A percentile compares a stretch with the other conserved stretches of the same genome.
These are phyloP conservation scores for Pseudocercospora eumusae DNA, from an alignment of 2,329 filamentous ascomycete genomes.

Conservation along the genomic window DNA sequence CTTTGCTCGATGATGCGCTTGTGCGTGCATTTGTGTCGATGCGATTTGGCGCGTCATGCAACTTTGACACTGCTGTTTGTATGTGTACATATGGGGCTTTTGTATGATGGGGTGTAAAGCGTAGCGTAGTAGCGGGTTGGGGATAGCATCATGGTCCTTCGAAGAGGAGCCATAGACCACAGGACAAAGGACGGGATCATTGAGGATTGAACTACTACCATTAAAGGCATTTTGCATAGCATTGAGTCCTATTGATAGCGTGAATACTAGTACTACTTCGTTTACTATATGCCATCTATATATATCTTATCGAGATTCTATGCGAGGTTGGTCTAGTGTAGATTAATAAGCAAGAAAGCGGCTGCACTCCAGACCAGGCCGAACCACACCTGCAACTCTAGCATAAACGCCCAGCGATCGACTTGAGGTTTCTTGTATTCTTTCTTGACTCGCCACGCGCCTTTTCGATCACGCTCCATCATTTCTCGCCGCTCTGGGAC, in stretches of 20 bases:
- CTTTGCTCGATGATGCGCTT: slow-evolving; percentile 51
- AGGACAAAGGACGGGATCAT: not conserved
- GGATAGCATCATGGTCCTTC: not conserved
- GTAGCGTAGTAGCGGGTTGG: not conserved
- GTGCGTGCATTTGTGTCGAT: not conserved
- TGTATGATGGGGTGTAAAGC: not conserved
- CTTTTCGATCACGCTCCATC: no score
- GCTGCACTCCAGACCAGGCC: no score
- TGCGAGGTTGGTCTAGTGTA: no score
- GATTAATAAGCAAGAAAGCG: no score
- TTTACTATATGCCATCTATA: no score
- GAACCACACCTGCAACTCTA: no score
- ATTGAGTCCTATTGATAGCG: not conserved
- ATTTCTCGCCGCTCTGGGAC: no score
- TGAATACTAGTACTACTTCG: not conserved
- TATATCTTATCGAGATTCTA: no score
- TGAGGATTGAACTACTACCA: not conserved
- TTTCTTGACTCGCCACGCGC: no score
- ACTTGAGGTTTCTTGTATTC: no score
- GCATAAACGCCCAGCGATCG: no score
- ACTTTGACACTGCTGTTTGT: not conserved
- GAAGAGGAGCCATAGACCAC: not conserved
- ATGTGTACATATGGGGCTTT: not conserved
- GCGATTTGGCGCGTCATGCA: not conserved
- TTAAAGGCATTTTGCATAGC: slow-evolving; percentile 3